Evolutionary conservation across 2,329 filamentous ascomycete genomes (phyloP), one percentile per base, ranked within the genome.

Genomic region (Alternaria sp.): DNA sequence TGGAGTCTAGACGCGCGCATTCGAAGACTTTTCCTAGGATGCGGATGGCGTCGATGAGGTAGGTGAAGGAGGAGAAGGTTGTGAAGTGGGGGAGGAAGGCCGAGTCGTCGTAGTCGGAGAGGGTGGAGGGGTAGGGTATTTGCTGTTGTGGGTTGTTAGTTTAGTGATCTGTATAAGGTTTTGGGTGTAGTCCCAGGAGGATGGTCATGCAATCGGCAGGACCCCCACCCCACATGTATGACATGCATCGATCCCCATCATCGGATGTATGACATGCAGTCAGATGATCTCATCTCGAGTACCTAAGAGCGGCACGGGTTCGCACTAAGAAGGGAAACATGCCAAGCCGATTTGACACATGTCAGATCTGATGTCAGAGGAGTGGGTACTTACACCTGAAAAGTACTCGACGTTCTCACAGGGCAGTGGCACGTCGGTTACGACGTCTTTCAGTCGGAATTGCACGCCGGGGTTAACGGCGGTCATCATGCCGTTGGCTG

Each of bases 401-500:
- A 75, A 69, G 74, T 90, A 94, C 57, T 93, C 88, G n/a, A 86
- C 82, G 77, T 97, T 92, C 74, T 97, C 92, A 72, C 93, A 96
- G 0, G 94, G 94, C 4, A 97, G 83, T 3, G 86, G 87, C 3
- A 93, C 91, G 70, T 92, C 89, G 13, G 88, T 86, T 6, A 83
- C 80, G 8, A 93, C 85, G 57, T 90, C 88, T 68, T 88, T 91
- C 23, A 92, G 84, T n/a, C 86, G 79, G 77, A 92, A 92, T 59
- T 88, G 90, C 45, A 91, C 90, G 64, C 88, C 87, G 12, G 89
- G 87, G 69, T 91, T 92, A 69, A 97, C 89, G 4, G 92, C 92
- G 6, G 93, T 92, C 69, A 96, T 86, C 86, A 97, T 91, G 58
- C 91, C 92, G 76, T 97, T 93, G 13, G 93, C 87, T n/a, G 92